Conservation (phyloP, 768 basidiomycete species). For the Wakefieldia striispora region DNA sequence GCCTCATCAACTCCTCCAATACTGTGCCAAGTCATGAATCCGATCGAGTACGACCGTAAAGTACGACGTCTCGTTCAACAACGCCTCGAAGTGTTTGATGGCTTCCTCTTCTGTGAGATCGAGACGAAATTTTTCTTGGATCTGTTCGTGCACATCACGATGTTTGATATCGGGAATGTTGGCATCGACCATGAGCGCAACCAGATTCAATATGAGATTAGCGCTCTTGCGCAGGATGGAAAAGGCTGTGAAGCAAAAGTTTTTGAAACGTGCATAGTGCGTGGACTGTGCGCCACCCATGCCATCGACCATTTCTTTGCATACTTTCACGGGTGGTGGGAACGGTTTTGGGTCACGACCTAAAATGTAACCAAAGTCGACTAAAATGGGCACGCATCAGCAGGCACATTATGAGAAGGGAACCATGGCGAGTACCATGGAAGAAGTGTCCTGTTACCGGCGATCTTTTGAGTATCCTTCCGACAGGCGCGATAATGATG, state of each 20-base stretch:
- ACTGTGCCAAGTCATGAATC: constrained; percentile 89
- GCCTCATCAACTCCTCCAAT: constrained; percentile 66
- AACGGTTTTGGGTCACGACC: constrained; percentile 98
- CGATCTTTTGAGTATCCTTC: neutral
- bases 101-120: constrained; percentile 96
- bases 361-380: constrained; percentile 98
- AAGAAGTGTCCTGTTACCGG: constrained; percentile 78
- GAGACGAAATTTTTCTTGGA: constrained; percentile 95
- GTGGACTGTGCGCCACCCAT: constrained; percentile 97
- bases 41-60: constrained; percentile 90
- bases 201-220: constrained; percentile 94
- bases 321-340: constrained; percentile 97
- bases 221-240: constrained; percentile 94
- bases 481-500: neutral
- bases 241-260: constrained; percentile 97
- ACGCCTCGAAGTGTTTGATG: constrained; percentile 91
- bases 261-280: constrained; percentile 97
- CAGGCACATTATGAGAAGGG: neutral
- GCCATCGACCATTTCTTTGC: constrained; percentile 99
- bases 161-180: constrained; percentile 98
- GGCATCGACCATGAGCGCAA: constrained; percentile 95
- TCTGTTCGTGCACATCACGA: constrained; percentile 80
- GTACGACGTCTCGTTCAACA: constrained; percentile 94
- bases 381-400: constrained; percentile 40
- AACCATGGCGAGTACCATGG: constrained; percentile 61